These are phyloP conservation scores for Nicotiana undulata DNA, from an alignment of 257 asterid species.

Conservation along the genomic window DNA sequence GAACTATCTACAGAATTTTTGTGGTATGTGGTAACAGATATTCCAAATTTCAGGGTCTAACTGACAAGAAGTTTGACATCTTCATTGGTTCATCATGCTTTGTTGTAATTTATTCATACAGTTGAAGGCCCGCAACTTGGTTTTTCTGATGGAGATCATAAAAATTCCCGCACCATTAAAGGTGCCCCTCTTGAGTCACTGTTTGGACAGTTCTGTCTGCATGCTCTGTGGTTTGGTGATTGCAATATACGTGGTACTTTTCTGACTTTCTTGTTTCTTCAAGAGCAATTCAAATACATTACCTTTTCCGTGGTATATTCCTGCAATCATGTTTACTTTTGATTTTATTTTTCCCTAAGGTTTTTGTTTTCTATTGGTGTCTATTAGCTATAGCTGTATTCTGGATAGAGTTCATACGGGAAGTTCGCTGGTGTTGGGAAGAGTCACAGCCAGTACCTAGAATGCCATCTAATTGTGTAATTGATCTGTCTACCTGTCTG, in stretches of 20 bases:
- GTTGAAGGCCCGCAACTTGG: conserved; percentile 27
- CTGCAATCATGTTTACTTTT: neutral
- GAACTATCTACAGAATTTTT: neutral
- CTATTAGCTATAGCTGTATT: conserved; percentile 76
- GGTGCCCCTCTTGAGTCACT: conserved; percentile 84
- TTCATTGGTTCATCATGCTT: conserved; percentile 11
- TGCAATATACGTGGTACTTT: conserved; percentile 76
- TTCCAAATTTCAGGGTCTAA: conserved; percentile 3
- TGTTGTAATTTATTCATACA: conserved; percentile 19
- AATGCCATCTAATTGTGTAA: conserved; percentile 53
- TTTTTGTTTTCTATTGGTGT: conserved; percentile 5
- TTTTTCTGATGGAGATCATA: conserved; percentile 49
- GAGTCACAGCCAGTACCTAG: conserved; percentile 85
- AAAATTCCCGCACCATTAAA: conserved; percentile 62
- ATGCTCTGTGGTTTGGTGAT: conserved; percentile 92
- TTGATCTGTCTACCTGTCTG: conserved; percentile 77
- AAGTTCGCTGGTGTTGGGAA: conserved; percentile 96
- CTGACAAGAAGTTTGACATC: conserved; percentile 5
- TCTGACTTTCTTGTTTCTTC: conserved; percentile 5
- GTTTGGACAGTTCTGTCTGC: conserved; percentile 87
- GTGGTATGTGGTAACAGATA: neutral
- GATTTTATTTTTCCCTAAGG: neutral
- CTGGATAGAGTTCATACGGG: conserved; percentile 93
- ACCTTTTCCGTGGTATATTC: neutral
- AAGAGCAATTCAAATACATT: neutral